Evolutionary conservation across 371 early-diverging fungal genomes (phyloP).

Genomic region (Mucor saturninus): DNA sequence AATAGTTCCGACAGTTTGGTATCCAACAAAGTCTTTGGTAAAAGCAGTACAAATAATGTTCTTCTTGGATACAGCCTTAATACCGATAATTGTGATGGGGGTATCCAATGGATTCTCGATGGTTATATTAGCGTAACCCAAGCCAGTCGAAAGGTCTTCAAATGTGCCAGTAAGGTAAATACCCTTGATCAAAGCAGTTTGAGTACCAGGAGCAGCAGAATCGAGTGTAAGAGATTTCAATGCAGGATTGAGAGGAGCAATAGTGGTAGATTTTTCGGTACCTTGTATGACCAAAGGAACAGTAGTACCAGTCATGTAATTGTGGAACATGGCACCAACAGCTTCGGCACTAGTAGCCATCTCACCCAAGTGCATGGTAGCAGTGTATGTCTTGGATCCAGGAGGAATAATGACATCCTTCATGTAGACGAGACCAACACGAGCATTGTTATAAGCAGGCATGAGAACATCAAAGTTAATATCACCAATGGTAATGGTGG

Average conservation of each 20-base stretch:
- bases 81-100: slow-evolving; percentile 34
- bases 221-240: slow-evolving; percentile 45
- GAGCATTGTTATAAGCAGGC: slow-evolving; percentile 31
- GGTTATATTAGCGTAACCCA: slow-evolving; percentile 33
- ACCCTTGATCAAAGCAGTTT: slow-evolving; percentile 37
- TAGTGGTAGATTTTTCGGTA: slow-evolving; percentile 35
- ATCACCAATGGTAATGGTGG: slow-evolving; percentile 58
- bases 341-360: slow-evolving; percentile 28
- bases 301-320: slow-evolving; percentile 44
- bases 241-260: slow-evolving; percentile 52
- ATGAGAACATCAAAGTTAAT: slow-evolving; percentile 51
- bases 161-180: slow-evolving; percentile 21
- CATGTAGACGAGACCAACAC: slow-evolving; percentile 45
- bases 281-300: slow-evolving; percentile 55
- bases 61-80: slow-evolving; percentile 30
- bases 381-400: slow-evolving; percentile 49
- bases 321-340: slow-evolving; percentile 31
- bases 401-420: slow-evolving; percentile 51
- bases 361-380: slow-evolving; percentile 40
- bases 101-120: slow-evolving; percentile 56
- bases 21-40: background rate
- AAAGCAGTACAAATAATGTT: slow-evolving; percentile 3
- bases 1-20: slow-evolving; percentile 25
- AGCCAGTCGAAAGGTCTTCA: background rate
- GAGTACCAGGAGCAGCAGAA: slow-evolving; percentile 52